Base-by-base conservation (phyloP, 768 basidiomycete species). In the Leucocoprinus birnbaumii region DNA sequence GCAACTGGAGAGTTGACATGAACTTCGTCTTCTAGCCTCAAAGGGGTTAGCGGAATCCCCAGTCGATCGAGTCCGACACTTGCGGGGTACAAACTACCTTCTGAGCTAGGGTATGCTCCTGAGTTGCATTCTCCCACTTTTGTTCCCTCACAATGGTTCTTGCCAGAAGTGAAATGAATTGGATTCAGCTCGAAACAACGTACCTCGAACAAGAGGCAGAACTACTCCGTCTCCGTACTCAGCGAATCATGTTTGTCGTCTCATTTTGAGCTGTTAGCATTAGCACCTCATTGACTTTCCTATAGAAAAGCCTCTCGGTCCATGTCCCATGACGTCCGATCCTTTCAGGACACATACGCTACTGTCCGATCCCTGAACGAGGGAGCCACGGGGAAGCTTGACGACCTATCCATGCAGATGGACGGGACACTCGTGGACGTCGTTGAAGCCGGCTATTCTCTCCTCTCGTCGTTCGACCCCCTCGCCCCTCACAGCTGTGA, bases 211-310 rank as follows among this genome's bases (percentile, higher is more conserved):
- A 45, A 1, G 66, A 71, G 41, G 57, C 65, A 1, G 58, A 55
- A 18, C 51, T 59, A 10, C 58, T 72, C 24, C 69, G 64, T 48
- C 56, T 61, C 25, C 69, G 72, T 19, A 53, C 69, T 3, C 59
- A 60, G 10, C 61, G 63, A n/a, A 65, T 64, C 6, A 72, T 67
- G 73, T 74, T 38, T 4, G 66, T 19, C 11, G 16, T 22, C 26
- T 55, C 21, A 55, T 13, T n/a, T 27, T 19, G 18, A 31, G 11
- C 11, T 31, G 31, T 31, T 31, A 5, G 31, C 31, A 31, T 31
- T 11, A 11, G 11, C 31, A 31, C 6, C 31, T 31, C 31, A 31
- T 31, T 5, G 11, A 5, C 11, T 31, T 5, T 31, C 31, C 31
- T 11, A 31, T 25, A 55, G 45, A 25, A 40, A 54, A 48, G 35